These are phyloP conservation scores for Epichloe gansuensis DNA, from an alignment of 2,329 filamentous ascomycete species.

Conservation along the genomic window DNA sequence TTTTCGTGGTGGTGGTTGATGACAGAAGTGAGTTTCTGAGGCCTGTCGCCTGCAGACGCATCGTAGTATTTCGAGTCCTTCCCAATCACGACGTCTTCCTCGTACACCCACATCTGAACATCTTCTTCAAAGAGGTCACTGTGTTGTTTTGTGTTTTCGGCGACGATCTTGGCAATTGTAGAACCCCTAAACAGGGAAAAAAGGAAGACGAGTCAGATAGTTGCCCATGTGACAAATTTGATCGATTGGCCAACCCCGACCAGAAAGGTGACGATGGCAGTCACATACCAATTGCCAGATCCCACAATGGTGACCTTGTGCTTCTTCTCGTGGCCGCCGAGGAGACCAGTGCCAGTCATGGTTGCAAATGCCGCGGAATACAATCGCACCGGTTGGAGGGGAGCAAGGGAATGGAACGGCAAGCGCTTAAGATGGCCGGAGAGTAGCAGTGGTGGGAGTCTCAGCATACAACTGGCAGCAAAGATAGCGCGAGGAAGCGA, in stretches of 20 bases:
- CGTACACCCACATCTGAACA: conserved; percentile 98
- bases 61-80: conserved; percentile 63
- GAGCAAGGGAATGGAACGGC: not conserved
- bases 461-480: conserved; percentile 3
- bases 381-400: not conserved
- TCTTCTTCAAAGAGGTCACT: conserved; percentile 71
- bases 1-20: conserved; percentile 95
- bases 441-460: not conserved
- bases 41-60: conserved; percentile 44
- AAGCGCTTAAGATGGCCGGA: not conserved
- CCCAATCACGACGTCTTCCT: conserved; percentile 71
- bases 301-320: conserved; percentile 92
- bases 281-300: conserved; percentile 80
- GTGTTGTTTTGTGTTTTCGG: conserved; percentile 75
- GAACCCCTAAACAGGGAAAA: conserved; percentile 55
- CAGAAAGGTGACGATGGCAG: too few species aligned
- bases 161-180: conserved; percentile 92
- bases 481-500: not conserved
- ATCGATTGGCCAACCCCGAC: not conserved
- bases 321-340: conserved; percentile 49
- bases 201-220: not conserved
- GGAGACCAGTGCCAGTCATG: conserved; percentile 19
- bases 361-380: conserved; percentile 10
- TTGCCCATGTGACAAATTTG: not conserved
- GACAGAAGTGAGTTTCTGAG: conserved; percentile 77